Base-by-base conservation (phyloP, 306 rosid genomes). In the Quercus variabilis region DNA sequence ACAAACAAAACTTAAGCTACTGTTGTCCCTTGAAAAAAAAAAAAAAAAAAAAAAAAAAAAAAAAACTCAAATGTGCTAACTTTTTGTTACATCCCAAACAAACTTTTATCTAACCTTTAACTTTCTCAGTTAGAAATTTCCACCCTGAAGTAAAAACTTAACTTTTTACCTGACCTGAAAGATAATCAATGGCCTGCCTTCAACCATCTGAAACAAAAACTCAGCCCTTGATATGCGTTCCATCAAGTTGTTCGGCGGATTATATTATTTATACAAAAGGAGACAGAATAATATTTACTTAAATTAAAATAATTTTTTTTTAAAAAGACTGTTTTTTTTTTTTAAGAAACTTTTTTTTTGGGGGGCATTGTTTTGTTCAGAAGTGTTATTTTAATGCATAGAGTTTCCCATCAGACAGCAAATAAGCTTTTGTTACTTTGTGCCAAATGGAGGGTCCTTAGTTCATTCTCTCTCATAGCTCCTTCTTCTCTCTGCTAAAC, bases 371-470 rank as follows among this genome's bases (percentile, higher is more conserved):
- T 81, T 56, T 54, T 60, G 81, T 51, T 76, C 78, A 74, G 71
- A 81, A 81, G 82, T 77, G 70, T 78, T 83, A 86, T 92, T 92
- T 88, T 85, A 88, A 72, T 84, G 85, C 89, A 75, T 80, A 79
- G 88, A 82, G 89, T 78, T 87, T 87, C 93, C 69, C 91, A 87
- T 78, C 83, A 64, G 89, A 84, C 93, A 64, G 71, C 90, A 78
- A 84, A 78, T 68, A 73, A 87, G 88, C 91, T 80, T 80, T 79
- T 82, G 86, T 87, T 79, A 72, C 89, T 78, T 87, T 87, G 87
- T 87, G 91, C 86, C 78, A 68, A 85, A 88, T 88, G 90, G 97
- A 88, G 90, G 92, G 86, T 85, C 93, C 96, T 82, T 84, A 82
- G 88, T 52, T 63, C 33, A 46, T 71, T 65, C 73, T 75, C 74